A percentile compares a stretch with the other conserved stretches of the same genome.
These are phyloP conservation scores for Fraxinus sp. DNA, from an alignment of 305 asterid species.

Conservation along the genomic window DNA sequence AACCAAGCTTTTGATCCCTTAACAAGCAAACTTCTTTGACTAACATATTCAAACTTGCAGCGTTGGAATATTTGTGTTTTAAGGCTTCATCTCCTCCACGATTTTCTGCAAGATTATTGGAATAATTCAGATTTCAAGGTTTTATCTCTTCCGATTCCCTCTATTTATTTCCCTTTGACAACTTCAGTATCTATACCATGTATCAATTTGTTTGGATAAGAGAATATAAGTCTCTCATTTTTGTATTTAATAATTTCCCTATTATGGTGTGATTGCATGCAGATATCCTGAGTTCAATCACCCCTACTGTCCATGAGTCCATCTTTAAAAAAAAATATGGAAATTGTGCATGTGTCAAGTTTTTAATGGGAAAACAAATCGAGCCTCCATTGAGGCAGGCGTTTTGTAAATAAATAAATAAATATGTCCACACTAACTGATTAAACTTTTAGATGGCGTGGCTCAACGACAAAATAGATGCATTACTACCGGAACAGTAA, in stretches of 20 bases:
- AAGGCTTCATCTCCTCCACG: background rate
- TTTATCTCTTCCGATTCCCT: background rate
- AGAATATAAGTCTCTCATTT: background rate
- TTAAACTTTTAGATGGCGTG: background rate
- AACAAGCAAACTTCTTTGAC: background rate
- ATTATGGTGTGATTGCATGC: background rate
- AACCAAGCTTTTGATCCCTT: background rate
- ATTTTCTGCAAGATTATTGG: background rate
- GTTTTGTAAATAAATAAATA: background rate
- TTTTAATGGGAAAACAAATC: background rate
- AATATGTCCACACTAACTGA: background rate
- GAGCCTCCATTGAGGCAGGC: background rate
- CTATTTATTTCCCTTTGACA: background rate
- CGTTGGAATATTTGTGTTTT: background rate
- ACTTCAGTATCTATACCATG: background rate
- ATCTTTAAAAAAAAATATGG: background rate
- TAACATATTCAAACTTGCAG: background rate
- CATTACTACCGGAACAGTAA: constrained; percentile 8
- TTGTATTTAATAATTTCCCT: background rate
- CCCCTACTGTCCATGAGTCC: too few species aligned
- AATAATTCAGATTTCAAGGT: background rate
- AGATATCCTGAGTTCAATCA: background rate
- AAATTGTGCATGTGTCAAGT: background rate
- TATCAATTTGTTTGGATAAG: background rate
- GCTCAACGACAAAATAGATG: constrained; percentile 9